Evolutionary conservation across 2,329 filamentous ascomycete genomes (phyloP).

Genomic region (Tolypocladium pustulatum): DNA sequence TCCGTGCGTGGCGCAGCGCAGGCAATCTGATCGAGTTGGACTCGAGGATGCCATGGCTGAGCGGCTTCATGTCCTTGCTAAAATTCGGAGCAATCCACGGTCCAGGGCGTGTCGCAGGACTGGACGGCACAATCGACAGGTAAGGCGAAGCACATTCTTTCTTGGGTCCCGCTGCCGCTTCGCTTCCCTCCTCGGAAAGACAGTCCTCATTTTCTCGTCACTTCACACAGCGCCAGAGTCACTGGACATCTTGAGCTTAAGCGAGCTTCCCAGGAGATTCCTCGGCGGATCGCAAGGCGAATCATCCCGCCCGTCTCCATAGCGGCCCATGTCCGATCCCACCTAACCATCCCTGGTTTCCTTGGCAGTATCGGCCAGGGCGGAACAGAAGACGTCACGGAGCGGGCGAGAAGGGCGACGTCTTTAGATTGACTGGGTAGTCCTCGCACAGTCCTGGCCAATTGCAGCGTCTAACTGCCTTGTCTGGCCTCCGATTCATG

Average conservation of each 20-base stretch:
- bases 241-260: slow-evolving; percentile 24
- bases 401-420: slow-evolving; percentile 2
- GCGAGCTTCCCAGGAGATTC: slow-evolving; percentile 2
- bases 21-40: slow-evolving; percentile 64
- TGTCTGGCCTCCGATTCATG: slow-evolving; percentile 37
- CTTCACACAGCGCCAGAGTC: slow-evolving; percentile 35
- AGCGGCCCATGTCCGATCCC: slow-evolving; percentile 4
- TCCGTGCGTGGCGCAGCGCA: slow-evolving; percentile 66
- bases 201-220: slow-evolving; percentile 2
- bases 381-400: neutral
- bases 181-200: slow-evolving; percentile 3
- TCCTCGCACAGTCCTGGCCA: slow-evolving; percentile 19
- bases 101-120: slow-evolving; percentile 63
- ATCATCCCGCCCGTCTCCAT: slow-evolving; percentile 1
- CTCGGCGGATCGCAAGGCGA: neutral
- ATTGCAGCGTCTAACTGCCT: slow-evolving; percentile 24
- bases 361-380: neutral
- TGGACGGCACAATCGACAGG: slow-evolving; percentile 80
- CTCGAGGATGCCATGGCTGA: slow-evolving; percentile 83
- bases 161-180: slow-evolving; percentile 4
- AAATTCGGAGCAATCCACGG: slow-evolving; percentile 66
- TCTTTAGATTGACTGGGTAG: slow-evolving; percentile 10
- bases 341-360: neutral
- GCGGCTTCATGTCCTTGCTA: slow-evolving; percentile 61
- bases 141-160: slow-evolving; percentile 40